Evolutionary conservation across 129 eudicot species (phyloP), one percentile per base, ranked within the genome.

Genomic region (Gnaphalium uliginosum): DNA sequence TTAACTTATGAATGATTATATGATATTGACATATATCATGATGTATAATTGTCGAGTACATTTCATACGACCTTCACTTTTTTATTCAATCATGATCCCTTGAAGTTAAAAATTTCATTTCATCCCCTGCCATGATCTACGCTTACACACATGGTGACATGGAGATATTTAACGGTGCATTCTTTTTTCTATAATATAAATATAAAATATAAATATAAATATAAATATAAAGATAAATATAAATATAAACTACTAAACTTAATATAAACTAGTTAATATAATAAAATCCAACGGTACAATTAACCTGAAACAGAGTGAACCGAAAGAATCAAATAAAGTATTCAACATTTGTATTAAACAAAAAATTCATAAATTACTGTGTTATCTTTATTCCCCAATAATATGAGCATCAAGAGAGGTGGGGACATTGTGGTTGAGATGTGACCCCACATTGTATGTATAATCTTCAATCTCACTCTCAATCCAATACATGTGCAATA

Each of bases 401-500:
- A 22, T 58, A 58, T 24, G 13, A 58, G 25, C 29, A 24, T 59
- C 33, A 59, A 10, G 18, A 51, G 32, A 65, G 59, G 73, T 78
- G 81, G 70, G 64, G 81, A 70, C 81, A 69, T 69, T 69, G 75
- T 73, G 69, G 75, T 66, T 73, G 83, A 29, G 75, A 0, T 29
- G 39, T 58, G 90, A 18, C 68, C 85, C 87, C 69, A 73, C 81
- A 66, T 56, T 22, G 32, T 62, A 46, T 33, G 2, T 15, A 30
- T 9, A 76, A 79, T 77, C 78, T 86, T 68, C 69, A 63, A 78
- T 66, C 79, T 81, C 83, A 73, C 79, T 54, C 43, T 77, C 51
- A 72, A 63, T 78, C 21, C 63, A 75, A 26, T 37, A 43, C 22
- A 46, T 46, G 53, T 65, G 79, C 90, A 85, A 83, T 90, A 82